Base-by-base conservation (phyloP, 352 stramenopile genomes). In the Pythium plurisporium region DNA sequence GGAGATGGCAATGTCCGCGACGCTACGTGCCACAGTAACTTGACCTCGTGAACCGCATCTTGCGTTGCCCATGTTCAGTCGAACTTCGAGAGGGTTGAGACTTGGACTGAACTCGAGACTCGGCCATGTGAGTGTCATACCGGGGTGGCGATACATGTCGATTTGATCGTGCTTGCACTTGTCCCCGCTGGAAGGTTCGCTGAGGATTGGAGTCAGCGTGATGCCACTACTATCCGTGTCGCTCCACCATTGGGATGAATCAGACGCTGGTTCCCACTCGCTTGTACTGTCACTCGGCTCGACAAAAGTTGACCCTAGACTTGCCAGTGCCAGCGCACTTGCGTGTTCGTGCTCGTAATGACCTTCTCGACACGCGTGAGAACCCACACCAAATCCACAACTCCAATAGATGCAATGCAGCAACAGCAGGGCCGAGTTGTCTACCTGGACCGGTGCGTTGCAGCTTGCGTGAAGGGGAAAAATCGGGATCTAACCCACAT, bases 31-130 rank as follows among this genome's bases (percentile, higher is more conserved):
- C 2, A 64, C 56, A 6, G 41, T 47, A 9, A 64, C 46, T 43
- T 64, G 46, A 14, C 22, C 53, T 15, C 14, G 19, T 27, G 23
- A 30, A 12, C 36, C 25, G 5, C 25, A 25, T 17, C 7, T 27
- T 10, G 2, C 14, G 5, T 19, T 26, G 11, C 41, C 34, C 17
- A 79, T 65, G 57, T 64, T 81, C 12, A 88, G 15, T 3, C 72
- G 72, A 23, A 88, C 64, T 50, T 88, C 78, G 15, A 88, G 50
- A 11, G 78, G 78, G 15, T 75, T 76, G 11, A 88, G 34, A 43
- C 40, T 57, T 14, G 30, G 37, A 27, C 56, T 70, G 31, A 70
- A 64, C 20, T 12, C 51, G 22, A 70, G 43, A 22, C 36, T 59
- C 5, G 62, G 62, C 62, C 62, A 70, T 25, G 50, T 64, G 1